These are phyloP conservation scores for Bryum argenteum DNA, from an alignment of 225 moss, liverwort and hornwort species.

Conservation along the genomic window DNA sequence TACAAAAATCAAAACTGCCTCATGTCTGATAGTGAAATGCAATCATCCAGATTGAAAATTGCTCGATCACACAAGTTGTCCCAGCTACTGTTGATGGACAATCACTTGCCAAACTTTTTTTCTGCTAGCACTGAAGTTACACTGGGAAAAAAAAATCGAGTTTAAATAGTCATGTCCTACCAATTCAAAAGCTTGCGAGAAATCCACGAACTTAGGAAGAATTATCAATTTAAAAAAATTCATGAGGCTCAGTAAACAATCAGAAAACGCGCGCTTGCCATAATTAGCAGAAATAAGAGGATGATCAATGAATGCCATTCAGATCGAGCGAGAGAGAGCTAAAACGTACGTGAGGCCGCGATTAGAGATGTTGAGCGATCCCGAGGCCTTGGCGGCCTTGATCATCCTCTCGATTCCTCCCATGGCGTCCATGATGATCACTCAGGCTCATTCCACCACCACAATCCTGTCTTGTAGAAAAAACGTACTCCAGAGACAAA, in stretches of 20 bases:
- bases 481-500: background rate
- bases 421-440: conserved; percentile 45
- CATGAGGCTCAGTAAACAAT: conserved; percentile 14
- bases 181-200: conserved; percentile 13
- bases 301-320: conserved; percentile 10
- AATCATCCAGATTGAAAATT: background rate
- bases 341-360: conserved; percentile 63
- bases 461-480: conserved; percentile 27
- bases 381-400: conserved; percentile 82
- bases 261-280: background rate
- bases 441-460: conserved; percentile 41
- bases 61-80: conserved; percentile 6
- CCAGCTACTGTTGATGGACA: background rate
- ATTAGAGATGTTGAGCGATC: conserved; percentile 83
- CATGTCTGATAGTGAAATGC: background rate
- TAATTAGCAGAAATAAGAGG: background rate
- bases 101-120: conserved; percentile 20
- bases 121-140: background rate
- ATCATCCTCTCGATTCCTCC: conserved; percentile 74
- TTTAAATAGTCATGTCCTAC: background rate
- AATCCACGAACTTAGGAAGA: background rate
- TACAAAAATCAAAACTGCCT: background rate
- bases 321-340: conserved; percentile 22
- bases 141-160: conserved; percentile 8
- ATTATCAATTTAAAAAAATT: background rate